Conservation (phyloP, 345 rosid genomes). For the Populus nigra region DNA sequence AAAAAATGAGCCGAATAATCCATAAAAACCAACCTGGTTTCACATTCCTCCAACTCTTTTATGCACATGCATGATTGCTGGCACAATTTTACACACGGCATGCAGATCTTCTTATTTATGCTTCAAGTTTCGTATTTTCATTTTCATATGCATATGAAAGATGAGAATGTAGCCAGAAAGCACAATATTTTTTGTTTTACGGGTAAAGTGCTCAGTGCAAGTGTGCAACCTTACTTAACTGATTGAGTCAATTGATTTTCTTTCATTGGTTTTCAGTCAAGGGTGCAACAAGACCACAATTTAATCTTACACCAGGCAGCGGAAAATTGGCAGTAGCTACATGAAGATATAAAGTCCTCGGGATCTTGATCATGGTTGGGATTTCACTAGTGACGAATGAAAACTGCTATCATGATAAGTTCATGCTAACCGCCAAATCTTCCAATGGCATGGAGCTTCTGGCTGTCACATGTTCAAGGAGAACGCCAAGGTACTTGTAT, state of each 20-base stretch:
- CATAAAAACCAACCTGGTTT: background rate
- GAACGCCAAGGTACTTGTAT: background rate
- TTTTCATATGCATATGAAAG: no score
- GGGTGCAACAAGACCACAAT: constrained; percentile 15
- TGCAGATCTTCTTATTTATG: no score
- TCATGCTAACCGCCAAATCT: background rate
- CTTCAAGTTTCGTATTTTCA: no score
- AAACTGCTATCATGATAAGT: background rate
- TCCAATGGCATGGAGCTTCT: background rate
- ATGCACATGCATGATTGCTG: background rate
- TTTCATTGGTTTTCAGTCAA: constrained; percentile 30
- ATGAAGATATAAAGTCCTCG: constrained; percentile 3
- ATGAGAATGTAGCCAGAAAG: no score
- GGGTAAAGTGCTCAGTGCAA: no score
- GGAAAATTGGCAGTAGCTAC: constrained; percentile 24
- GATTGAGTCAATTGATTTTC: background rate
- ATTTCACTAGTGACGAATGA: no score
- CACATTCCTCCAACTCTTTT: background rate
- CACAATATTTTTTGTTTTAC: no score
- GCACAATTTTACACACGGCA: no score
- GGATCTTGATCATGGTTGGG: no score
- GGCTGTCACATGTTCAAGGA: constrained; percentile 5
- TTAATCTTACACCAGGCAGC: constrained; percentile 14
- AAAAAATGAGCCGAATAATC: no score
- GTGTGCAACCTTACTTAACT: background rate